phyloP scores from a whole-genome alignment of 805 yeast species.

The Yarrowia keelungensis region DNA sequence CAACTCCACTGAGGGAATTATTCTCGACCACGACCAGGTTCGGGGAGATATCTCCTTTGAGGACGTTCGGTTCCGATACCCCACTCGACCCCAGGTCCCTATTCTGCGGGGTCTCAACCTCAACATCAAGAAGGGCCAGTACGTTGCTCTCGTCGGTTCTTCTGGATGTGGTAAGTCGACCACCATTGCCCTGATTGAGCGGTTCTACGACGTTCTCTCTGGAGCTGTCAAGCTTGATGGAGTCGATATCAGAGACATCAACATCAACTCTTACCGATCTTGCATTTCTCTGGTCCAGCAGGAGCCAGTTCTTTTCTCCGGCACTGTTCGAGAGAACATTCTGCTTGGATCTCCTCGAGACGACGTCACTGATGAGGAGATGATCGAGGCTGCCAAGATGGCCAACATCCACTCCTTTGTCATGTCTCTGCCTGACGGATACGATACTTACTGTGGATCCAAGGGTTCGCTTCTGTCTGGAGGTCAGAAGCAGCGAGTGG shows the following conservation, averaged over 20 bases:
- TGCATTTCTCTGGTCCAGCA: conserved; percentile 67
- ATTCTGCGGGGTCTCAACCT: conserved; percentile 62
- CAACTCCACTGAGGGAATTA: conserved; percentile 47
- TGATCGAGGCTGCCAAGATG: conserved; percentile 56
- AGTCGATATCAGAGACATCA: conserved; percentile 56
- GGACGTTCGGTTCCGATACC: conserved; percentile 70
- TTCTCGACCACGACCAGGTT: conserved; percentile 48
- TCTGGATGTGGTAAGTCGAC: conserved; percentile 71
- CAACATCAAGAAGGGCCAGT: conserved; percentile 56
- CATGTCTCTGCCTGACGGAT: conserved; percentile 63
- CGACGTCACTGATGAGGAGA: conserved; percentile 54
- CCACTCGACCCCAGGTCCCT: conserved; percentile 60
- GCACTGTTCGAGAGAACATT: conserved; percentile 63
- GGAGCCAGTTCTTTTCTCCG: conserved; percentile 65
- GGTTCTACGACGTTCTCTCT: conserved; percentile 58
- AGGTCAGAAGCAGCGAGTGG: conserved; percentile 79
- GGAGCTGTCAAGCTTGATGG: conserved; percentile 64
- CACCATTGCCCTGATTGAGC: conserved; percentile 58
- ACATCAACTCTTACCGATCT: conserved; percentile 58
- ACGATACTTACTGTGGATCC: conserved; percentile 63
- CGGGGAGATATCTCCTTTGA: conserved; percentile 62
- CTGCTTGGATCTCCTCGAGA: conserved; percentile 55
- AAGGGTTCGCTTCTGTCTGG: conserved; percentile 69
- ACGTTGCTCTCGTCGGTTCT: conserved; percentile 73
- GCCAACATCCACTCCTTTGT: conserved; percentile 68